Conservation (phyloP, 805 yeast genomes). For the Diddensiella caesifluorescens region DNA sequence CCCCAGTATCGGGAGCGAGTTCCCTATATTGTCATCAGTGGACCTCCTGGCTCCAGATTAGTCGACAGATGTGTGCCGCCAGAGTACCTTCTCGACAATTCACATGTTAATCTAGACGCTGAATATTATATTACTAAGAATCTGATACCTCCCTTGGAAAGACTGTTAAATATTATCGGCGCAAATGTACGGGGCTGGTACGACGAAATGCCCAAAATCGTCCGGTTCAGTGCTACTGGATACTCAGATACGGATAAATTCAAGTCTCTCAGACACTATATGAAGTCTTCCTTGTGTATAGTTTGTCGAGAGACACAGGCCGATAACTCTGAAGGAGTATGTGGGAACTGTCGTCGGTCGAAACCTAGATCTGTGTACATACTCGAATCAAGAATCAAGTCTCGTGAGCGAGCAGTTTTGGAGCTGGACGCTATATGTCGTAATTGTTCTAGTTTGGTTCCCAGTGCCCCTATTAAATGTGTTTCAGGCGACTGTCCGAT, state of each 20-base stretch:
- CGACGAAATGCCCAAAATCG: slow-evolving; percentile 50
- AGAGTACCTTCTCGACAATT: slow-evolving; percentile 51
- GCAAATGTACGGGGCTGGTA: slow-evolving; percentile 78
- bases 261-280: slow-evolving; percentile 15
- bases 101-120: slow-evolving; percentile 52
- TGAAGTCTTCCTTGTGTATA: slow-evolving; percentile 19
- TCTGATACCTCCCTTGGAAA: slow-evolving; percentile 81
- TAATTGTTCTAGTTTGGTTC: slow-evolving; percentile 28
- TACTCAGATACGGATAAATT: slow-evolving; percentile 1
- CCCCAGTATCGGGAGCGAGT: slow-evolving; percentile 89
- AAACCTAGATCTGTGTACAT: slow-evolving; percentile 15
- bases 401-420: slow-evolving; percentile 14
- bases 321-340: slow-evolving; percentile 4
- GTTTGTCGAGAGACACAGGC: slow-evolving; percentile 15
- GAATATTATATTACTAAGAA: slow-evolving; percentile 83
- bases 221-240: slow-evolving; percentile 14
- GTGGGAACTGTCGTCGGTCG: slow-evolving; percentile 16
- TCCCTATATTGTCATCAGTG: slow-evolving; percentile 74
- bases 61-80: slow-evolving; percentile 81
- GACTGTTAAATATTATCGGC: slow-evolving; percentile 78
- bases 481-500: slow-evolving; percentile 60
- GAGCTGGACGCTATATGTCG: slow-evolving; percentile 28
- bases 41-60: slow-evolving; percentile 49
- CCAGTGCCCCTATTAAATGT: slow-evolving; percentile 40
- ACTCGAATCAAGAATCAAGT: slow-evolving; percentile 15